phyloP scores from a whole-genome alignment of 1,284 basidiomycete species.

The Ganoderma multipileum region DNA sequence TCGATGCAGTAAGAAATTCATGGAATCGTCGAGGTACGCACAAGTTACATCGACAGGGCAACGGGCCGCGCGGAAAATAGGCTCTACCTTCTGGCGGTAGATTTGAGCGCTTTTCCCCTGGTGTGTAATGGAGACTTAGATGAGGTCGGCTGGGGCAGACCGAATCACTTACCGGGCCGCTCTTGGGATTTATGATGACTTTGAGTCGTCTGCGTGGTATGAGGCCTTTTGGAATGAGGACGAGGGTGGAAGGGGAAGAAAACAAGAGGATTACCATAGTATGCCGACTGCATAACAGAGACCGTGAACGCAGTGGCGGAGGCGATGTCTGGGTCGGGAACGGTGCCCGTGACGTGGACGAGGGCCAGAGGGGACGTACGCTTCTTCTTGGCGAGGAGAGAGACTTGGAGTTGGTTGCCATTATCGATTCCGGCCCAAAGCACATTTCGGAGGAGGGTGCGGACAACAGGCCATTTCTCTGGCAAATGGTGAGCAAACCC shows the following conservation, averaged over 20 bases:
- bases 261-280: slow-evolving; percentile 55
- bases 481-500: not conserved
- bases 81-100: slow-evolving; percentile 75
- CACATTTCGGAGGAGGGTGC: slow-evolving; percentile 55
- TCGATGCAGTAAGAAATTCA: slow-evolving; percentile 3
- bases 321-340: slow-evolving; percentile 44
- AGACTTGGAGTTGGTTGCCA: slow-evolving; percentile 48
- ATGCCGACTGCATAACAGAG: slow-evolving; percentile 62
- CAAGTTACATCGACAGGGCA: slow-evolving; percentile 70
- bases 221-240: slow-evolving; percentile 47
- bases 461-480: slow-evolving; percentile 40
- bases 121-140: not conserved
- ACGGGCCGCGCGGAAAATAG: slow-evolving; percentile 82
- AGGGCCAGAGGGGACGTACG: slow-evolving; percentile 48
- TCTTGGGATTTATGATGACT: slow-evolving; percentile 88
- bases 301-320: slow-evolving; percentile 63
- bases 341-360: slow-evolving; percentile 49
- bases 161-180: slow-evolving; percentile 64
- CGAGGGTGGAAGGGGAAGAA: slow-evolving; percentile 13
- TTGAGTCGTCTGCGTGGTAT: slow-evolving; percentile 61
- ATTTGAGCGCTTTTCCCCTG: slow-evolving; percentile 75
- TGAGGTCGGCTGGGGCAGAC: not conserved
- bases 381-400: slow-evolving; percentile 50
- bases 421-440: slow-evolving; percentile 53
- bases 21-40: slow-evolving; percentile 47